Evolutionary conservation across 192 early-diverging fungal species (phyloP).

Genomic region (Backusella tuberculispora): DNA sequence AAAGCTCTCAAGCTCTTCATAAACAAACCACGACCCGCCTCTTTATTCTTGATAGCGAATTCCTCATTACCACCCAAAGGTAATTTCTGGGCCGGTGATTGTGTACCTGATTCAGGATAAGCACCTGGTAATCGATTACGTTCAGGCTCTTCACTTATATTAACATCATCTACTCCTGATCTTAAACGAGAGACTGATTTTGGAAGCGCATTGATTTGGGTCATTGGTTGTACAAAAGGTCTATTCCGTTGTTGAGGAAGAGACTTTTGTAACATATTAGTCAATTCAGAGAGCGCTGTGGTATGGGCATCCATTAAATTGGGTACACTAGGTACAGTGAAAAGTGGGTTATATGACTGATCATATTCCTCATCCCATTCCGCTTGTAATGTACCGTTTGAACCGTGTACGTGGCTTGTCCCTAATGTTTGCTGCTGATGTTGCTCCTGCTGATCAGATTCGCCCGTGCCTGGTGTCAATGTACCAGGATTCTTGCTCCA

Average conservation of each 20-base stretch:
- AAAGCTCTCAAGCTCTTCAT: conserved; percentile 37
- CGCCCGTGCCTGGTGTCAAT: conserved; percentile 22
- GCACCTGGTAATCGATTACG: conserved; percentile 29
- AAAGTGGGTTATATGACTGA: conserved; percentile 43
- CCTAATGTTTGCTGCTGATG: neutral
- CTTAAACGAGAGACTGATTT: conserved; percentile 28
- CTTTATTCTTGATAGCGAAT: conserved; percentile 6
- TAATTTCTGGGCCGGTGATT: neutral
- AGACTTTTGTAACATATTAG: conserved; percentile 34
- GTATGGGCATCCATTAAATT: conserved; percentile 43
- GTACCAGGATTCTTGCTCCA: conserved; percentile 43
- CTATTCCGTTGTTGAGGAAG: conserved; percentile 19
- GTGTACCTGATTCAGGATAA: conserved; percentile 38
- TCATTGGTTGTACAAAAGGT: conserved; percentile 12
- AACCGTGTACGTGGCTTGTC: neutral
- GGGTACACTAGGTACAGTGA: conserved; percentile 44
- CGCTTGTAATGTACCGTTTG: conserved; percentile 20
- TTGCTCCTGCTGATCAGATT: neutral
- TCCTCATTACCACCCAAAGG: neutral
- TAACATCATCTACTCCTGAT: neutral
- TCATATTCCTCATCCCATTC: conserved; percentile 48
- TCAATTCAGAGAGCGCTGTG: conserved; percentile 34
- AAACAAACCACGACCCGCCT: conserved; percentile 27
- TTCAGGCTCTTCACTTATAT: neutral
- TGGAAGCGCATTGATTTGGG: conserved; percentile 31